Evolutionary conservation across 2,329 filamentous ascomycete genomes (phyloP).

Genomic region (Myriosclerotinia duriaeana): DNA sequence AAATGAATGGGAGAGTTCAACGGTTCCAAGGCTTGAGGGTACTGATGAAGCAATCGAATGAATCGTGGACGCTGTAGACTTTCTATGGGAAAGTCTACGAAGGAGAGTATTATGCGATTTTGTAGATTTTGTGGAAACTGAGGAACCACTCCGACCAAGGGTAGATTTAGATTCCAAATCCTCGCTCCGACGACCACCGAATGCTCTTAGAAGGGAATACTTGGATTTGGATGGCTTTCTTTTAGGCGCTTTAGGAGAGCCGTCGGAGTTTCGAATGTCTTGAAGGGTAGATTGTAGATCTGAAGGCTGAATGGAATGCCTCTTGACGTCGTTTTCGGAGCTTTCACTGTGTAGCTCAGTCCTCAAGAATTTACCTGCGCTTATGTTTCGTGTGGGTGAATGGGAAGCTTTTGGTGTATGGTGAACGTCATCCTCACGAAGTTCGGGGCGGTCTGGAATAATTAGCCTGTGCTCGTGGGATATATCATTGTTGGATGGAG

Average conservation of each 20-base stretch:
- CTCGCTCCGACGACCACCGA: constrained; percentile 29
- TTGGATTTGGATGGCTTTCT: constrained; percentile 37
- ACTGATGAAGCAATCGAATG: constrained; percentile 9
- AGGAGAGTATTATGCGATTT: constrained; percentile 28
- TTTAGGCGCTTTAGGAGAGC: constrained; percentile 30
- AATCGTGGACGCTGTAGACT: constrained; percentile 22
- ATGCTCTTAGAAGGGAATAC: constrained; percentile 38
- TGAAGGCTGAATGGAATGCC: constrained; percentile 18
- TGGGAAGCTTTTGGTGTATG: constrained; percentile 35
- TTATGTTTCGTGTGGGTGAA: constrained; percentile 30
- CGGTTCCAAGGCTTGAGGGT: not conserved
- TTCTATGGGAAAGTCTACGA: constrained; percentile 33
- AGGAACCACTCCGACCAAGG: constrained; percentile 4
- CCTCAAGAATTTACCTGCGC: constrained; percentile 36
- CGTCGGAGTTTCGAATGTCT: constrained; percentile 1
- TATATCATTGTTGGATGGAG: too few species aligned
- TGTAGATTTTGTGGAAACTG: constrained; percentile 16
- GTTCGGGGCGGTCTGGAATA: not conserved
- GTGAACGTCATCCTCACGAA: not conserved
- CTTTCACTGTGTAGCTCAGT: constrained; percentile 31
- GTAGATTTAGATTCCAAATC: constrained; percentile 24
- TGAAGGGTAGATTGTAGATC: not conserved
- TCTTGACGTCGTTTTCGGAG: constrained; percentile 26
- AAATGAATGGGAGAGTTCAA: constrained; percentile 23
- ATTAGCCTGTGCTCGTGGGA: not conserved